phyloP scores from a whole-genome alignment of 2,329 filamentous ascomycete species.

The Clonostachys rosea region DNA sequence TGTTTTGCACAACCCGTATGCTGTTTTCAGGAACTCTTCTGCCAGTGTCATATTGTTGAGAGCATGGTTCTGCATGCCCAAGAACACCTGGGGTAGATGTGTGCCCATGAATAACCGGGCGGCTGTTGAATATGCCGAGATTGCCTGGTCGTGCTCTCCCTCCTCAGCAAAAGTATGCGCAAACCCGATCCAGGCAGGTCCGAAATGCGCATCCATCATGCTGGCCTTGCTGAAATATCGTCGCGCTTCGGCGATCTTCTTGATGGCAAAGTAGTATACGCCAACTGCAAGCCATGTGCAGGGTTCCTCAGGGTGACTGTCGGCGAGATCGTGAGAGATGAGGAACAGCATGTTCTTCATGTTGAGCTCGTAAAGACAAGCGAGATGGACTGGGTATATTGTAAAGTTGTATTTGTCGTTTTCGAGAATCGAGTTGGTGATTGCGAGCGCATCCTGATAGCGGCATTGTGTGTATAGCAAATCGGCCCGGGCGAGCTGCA shows the following conservation, averaged over 20 bases:
- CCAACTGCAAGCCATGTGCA: conserved; percentile 93
- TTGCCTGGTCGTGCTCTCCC: conserved; percentile 96
- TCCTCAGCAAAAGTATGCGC: conserved; percentile 97
- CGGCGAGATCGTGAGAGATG: conserved; percentile 86
- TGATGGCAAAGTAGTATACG: conserved; percentile 87
- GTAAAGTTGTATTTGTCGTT: conserved; percentile 85
- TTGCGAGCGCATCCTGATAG: conserved; percentile 78
- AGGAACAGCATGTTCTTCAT: conserved; percentile 88
- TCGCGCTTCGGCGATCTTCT: conserved; percentile 86
- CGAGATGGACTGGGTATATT: conserved; percentile 86
- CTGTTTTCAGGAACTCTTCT: conserved; percentile 89
- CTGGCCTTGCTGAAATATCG: conserved; percentile 97
- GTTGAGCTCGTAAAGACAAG: conserved; percentile 82
- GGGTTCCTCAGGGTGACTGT: conserved; percentile 85
- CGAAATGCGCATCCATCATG: conserved; percentile 96
- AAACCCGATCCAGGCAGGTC: conserved; percentile 97
- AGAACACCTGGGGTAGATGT: conserved; percentile 89
- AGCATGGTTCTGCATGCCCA: conserved; percentile 97
- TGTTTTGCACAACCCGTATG: conserved; percentile 75
- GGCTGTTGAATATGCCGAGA: conserved; percentile 94
- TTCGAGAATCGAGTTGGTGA: conserved; percentile 79
- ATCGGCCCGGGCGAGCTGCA: conserved; percentile 85
- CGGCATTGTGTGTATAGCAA: conserved; percentile 92
- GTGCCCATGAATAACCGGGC: conserved; percentile 94
- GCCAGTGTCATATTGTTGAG: conserved; percentile 93